Conservation (phyloP, 2,329 filamentous ascomycete genomes). For the Penicillium sp. region DNA sequence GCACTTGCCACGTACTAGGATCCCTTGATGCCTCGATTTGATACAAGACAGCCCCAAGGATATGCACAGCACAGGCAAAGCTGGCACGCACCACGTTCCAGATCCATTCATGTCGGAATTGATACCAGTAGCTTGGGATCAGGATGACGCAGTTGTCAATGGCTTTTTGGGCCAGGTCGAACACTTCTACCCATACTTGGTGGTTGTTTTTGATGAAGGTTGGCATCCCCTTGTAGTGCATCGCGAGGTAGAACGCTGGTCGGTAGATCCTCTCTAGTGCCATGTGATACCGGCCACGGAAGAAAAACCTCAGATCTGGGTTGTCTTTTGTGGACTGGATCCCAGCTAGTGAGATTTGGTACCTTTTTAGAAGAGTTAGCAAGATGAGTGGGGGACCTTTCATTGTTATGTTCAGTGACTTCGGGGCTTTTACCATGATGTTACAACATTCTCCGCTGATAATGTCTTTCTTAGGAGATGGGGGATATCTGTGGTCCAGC, state of each 20-base stretch:
- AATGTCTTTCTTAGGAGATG: slow-evolving; percentile 12
- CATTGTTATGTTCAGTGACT: not conserved
- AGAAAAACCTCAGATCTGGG: slow-evolving; percentile 18
- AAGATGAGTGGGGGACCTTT: too few relatives aligned
- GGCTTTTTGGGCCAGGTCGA: slow-evolving; percentile 18
- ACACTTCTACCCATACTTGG: slow-evolving; percentile 7
- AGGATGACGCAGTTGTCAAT: slow-evolving; percentile 19
- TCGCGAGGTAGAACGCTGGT: slow-evolving; percentile 22
- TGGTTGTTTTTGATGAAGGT: slow-evolving; percentile 8
- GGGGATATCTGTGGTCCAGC: slow-evolving; percentile 19
- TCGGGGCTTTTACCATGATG: slow-evolving; percentile 15
- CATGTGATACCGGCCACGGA: slow-evolving; percentile 15
- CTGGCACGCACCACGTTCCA: slow-evolving; percentile 19
- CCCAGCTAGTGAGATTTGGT: slow-evolving; percentile 14
- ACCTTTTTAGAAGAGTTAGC: slow-evolving; percentile 11
- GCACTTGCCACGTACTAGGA: slow-evolving; percentile 7
- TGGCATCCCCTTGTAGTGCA: slow-evolving; percentile 22
- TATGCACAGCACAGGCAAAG: slow-evolving; percentile 20
- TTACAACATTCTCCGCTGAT: slow-evolving; percentile 17
- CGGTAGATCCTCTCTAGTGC: slow-evolving; percentile 22
- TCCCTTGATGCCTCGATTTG: slow-evolving; percentile 5
- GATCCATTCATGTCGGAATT: slow-evolving; percentile 25
- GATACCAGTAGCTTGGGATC: slow-evolving; percentile 21
- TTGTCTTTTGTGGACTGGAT: slow-evolving; percentile 8
- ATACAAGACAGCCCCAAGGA: slow-evolving; percentile 19